phyloP scores from a whole-genome alignment of 495 filamentous ascomycete species.

The Annulohypoxylon moriforme region DNA sequence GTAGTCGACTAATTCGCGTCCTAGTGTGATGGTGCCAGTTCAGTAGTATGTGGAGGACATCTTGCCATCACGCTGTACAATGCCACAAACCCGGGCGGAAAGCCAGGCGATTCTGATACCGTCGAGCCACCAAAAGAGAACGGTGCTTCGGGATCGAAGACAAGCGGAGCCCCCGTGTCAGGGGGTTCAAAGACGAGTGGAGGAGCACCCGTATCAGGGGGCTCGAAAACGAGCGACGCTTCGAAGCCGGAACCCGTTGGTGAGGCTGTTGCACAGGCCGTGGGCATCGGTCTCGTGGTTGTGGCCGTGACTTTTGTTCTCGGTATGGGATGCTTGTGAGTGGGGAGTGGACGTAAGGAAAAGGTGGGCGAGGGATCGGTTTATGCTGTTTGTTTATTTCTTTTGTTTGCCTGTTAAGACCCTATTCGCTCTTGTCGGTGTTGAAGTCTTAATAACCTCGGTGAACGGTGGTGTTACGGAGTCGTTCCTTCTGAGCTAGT shows the following conservation, averaged over 20 bases:
- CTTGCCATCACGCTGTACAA: conserved; percentile 44
- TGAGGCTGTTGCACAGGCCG: conserved; percentile 28
- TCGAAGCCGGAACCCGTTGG: not conserved
- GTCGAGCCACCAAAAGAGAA: not conserved
- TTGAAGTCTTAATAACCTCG: not conserved
- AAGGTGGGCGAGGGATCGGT: not conserved
- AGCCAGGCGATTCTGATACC: not conserved
- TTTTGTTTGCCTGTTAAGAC: not conserved
- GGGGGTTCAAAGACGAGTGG: not conserved
- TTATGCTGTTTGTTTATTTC: not conserved
- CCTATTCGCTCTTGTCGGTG: not conserved
- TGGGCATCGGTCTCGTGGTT: conserved; percentile 20
- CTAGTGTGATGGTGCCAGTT: conserved; percentile 56
- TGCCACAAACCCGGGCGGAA: not conserved
- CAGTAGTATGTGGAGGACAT: conserved; percentile 58
- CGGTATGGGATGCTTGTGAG: conserved; percentile 1
- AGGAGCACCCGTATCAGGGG: not conserved
- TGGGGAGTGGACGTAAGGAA: not conserved
- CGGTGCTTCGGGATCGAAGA: not conserved
- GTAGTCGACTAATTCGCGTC: not conserved
- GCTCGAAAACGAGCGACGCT: not conserved
- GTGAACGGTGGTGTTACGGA: not conserved
- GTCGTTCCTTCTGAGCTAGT: conserved; percentile 4
- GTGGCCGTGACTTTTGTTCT: conserved; percentile 27
- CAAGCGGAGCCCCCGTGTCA: not conserved